A percentile compares a stretch with the other conserved stretches of the same genome.
Evolutionary conservation across 2,329 filamentous ascomycete genomes (phyloP).

Genomic region (Aspergillus aculeatinus): DNA sequence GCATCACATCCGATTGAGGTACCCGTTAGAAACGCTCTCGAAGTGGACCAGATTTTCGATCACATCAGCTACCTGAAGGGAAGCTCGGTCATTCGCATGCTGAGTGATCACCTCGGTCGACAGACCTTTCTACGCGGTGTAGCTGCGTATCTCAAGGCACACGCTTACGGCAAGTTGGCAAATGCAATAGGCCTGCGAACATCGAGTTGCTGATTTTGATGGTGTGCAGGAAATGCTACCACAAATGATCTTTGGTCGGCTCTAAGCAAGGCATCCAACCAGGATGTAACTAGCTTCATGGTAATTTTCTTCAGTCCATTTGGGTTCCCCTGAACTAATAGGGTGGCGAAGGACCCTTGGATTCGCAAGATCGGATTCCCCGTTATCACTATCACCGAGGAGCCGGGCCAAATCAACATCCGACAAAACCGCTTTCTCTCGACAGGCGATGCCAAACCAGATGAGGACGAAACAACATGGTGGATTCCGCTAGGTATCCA

Average conservation of each 20-base stretch:
- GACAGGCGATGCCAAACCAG: conserved; percentile 83
- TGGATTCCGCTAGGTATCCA: conserved; percentile 90
- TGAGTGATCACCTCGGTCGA: conserved; percentile 83
- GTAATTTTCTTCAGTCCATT: conserved; percentile 30
- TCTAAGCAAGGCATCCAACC: conserved; percentile 79
- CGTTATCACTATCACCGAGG: conserved; percentile 80
- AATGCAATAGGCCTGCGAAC: not conserved
- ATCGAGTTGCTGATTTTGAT: conserved; percentile 9
- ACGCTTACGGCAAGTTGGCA: conserved; percentile 67
- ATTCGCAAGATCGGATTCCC: conserved; percentile 95
- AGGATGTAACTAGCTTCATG: conserved; percentile 86
- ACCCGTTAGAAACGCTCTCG: conserved; percentile 85
- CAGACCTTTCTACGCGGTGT: conserved; percentile 90
- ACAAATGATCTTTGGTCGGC: conserved; percentile 90
- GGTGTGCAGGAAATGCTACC: conserved; percentile 65
- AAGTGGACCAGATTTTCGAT: conserved; percentile 98
- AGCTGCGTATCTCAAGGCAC: conserved; percentile 80
- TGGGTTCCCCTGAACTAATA: conserved; percentile 11
- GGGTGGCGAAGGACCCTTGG: conserved; percentile 65
- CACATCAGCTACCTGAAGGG: conserved; percentile 96
- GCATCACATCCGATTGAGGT: conserved; percentile 96
- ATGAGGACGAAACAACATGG: conserved; percentile 91
- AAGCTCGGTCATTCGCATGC: conserved; percentile 93
- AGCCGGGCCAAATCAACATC: conserved; percentile 76
- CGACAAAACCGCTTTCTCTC: conserved; percentile 88